phyloP scores from a whole-genome alignment of 2,329 filamentous ascomycete species.

The Plectosphaerella sp. region DNA sequence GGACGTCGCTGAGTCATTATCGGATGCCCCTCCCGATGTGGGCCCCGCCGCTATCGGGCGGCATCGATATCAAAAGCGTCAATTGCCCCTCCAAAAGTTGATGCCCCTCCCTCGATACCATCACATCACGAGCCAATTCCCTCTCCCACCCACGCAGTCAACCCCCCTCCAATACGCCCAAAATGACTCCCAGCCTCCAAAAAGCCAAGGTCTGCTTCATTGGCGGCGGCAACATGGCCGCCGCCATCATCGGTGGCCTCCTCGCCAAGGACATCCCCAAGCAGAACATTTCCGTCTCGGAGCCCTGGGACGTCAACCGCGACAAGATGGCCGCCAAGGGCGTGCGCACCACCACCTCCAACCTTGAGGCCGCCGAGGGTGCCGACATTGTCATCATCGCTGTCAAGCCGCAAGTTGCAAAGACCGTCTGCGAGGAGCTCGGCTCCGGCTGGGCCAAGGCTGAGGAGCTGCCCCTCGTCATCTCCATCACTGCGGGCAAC shows the following conservation, averaged over 20 bases:
- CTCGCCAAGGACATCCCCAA: conserved; percentile 36
- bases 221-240: conserved; percentile 48
- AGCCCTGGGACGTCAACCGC: conserved; percentile 49
- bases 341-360: conserved; percentile 40
- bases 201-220: conserved; percentile 8
- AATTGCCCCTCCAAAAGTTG: no score
- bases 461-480: conserved; percentile 34
- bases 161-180: background rate
- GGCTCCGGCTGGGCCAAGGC: conserved; percentile 28
- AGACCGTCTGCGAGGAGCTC: conserved; percentile 41
- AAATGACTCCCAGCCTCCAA: conserved; percentile 8
- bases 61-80: no score
- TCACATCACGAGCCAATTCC: background rate
- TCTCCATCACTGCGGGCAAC: conserved; percentile 46
- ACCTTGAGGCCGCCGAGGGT: conserved; percentile 35
- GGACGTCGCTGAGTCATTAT: no score
- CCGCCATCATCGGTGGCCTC: conserved; percentile 46
- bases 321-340: conserved; percentile 41
- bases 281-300: conserved; percentile 41
- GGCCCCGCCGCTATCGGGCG: no score
- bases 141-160: background rate
- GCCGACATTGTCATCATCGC: conserved; percentile 44
- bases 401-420: conserved; percentile 47
- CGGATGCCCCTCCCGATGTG: no score
- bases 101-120: background rate